These are phyloP conservation scores for Metschnikowia cubensis DNA, from an alignment of 805 yeast genomes.

Conservation along the genomic window DNA sequence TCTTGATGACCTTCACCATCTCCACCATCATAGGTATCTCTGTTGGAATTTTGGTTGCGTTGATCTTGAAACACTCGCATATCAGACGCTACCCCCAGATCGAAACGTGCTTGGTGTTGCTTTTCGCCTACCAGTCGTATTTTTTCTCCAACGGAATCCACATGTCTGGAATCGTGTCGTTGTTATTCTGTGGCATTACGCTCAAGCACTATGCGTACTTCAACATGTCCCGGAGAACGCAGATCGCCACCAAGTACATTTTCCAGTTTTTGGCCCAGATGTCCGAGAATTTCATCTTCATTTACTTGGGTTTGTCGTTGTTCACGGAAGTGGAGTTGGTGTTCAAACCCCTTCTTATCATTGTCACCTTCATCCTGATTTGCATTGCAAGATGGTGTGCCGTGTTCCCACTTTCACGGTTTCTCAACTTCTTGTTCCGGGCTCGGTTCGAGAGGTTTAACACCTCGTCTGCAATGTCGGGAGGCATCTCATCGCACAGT, in stretches of 20 bases:
- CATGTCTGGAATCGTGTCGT: slow-evolving; percentile 97
- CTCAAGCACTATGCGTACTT: slow-evolving; percentile 94
- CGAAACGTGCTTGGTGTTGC: slow-evolving; percentile 86
- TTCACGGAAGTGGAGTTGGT: slow-evolving; percentile 96
- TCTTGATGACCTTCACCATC: slow-evolving; percentile 88
- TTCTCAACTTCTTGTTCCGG: slow-evolving; percentile 75
- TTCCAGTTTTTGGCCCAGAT: slow-evolving; percentile 93
- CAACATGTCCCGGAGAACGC: slow-evolving; percentile 96
- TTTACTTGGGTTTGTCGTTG: slow-evolving; percentile 86
- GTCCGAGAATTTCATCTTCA: slow-evolving; percentile 94
- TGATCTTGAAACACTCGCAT: slow-evolving; percentile 86
- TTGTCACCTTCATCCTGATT: slow-evolving; percentile 83
- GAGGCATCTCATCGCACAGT: slow-evolving; percentile 40
- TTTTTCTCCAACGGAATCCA: slow-evolving; percentile 98
- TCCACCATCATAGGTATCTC: slow-evolving; percentile 86
- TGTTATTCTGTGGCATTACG: slow-evolving; percentile 94
- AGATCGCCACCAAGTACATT: slow-evolving; percentile 90
- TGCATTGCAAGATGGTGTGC: slow-evolving; percentile 97
- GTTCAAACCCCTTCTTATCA: slow-evolving; percentile 88
- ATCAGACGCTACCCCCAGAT: slow-evolving; percentile 94
- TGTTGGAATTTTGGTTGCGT: slow-evolving; percentile 84
- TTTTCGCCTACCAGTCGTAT: slow-evolving; percentile 93
- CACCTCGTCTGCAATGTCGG: slow-evolving; percentile 24
- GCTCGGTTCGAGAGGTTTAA: slow-evolving; percentile 47
- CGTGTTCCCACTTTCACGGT: slow-evolving; percentile 85